A percentile compares a stretch with the other conserved stretches of the same genome.
Conservation (phyloP, 768 basidiomycete genomes). For the Pleurotus platypus region DNA sequence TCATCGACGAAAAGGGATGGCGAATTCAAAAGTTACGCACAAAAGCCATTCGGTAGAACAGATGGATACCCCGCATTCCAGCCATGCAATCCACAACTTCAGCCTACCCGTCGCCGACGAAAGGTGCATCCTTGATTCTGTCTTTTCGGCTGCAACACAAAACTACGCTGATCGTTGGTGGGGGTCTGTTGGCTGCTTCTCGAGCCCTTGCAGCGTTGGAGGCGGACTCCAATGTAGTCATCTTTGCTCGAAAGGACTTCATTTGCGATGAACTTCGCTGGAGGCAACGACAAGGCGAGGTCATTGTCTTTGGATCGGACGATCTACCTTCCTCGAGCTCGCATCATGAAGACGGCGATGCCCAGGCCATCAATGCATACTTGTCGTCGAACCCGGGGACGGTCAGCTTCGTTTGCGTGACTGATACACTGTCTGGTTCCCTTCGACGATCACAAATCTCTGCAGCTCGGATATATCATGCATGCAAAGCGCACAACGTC, state of each 20-base stretch:
- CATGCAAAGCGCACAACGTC: constrained; percentile 57
- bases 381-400: constrained; percentile 26
- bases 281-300: constrained; percentile 52
- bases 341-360: constrained; percentile 29
- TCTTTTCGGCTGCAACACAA: constrained; percentile 62
- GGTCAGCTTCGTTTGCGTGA: constrained; percentile 65
- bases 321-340: constrained; percentile 33
- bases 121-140: constrained; percentile 75
- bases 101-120: constrained; percentile 35
- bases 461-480: constrained; percentile 51
- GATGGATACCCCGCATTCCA: too few species aligned
- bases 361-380: constrained; percentile 44
- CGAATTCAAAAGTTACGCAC: too few species aligned
- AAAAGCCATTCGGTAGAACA: too few species aligned
- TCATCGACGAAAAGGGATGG: too few species aligned
- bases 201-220: constrained; percentile 82
- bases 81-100: neutral
- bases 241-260: constrained; percentile 53
- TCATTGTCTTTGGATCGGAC: constrained; percentile 57
- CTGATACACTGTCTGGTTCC: constrained; percentile 62
- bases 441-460: constrained; percentile 44
- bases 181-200: constrained; percentile 76
- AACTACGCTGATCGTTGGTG: constrained; percentile 70
- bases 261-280: constrained; percentile 74
- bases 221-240: constrained; percentile 66